Evolutionary conservation across 2,329 filamentous ascomycete genomes (phyloP).

Genomic region (Curvularia sp.): DNA sequence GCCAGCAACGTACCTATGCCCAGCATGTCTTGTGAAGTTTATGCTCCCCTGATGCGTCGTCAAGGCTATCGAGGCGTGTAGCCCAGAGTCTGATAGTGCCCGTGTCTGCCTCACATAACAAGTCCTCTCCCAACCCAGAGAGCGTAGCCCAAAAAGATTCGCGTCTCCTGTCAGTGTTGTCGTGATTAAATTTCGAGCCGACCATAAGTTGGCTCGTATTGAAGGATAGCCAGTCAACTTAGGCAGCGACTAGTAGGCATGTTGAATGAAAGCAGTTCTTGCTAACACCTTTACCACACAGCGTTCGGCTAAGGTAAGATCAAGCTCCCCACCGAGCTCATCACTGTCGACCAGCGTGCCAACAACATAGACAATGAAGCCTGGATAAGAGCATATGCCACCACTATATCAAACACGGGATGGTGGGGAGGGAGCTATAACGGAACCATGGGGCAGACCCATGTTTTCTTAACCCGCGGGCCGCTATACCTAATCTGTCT

Average conservation of each 20-base stretch:
- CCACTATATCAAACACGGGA: not conserved
- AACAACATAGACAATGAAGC: conserved; percentile 25
- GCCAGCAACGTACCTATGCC: not conserved
- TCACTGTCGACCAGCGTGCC: conserved; percentile 51
- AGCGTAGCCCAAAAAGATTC: conserved; percentile 50
- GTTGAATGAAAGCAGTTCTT: conserved; percentile 53
- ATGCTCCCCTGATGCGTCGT: not conserved
- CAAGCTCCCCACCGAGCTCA: conserved; percentile 39
- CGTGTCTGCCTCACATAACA: conserved; percentile 25
- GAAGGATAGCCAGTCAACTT: conserved; percentile 55
- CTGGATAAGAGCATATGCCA: not conserved
- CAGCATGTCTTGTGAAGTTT: not conserved
- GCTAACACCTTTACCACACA: conserved; percentile 54
- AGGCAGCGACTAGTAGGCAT: conserved; percentile 53
- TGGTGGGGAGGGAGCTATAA: not conserved
- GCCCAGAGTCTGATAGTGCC: not conserved
- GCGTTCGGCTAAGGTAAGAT: conserved; percentile 44
- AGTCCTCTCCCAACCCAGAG: conserved; percentile 50
- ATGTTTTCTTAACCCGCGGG: conserved; percentile 31
- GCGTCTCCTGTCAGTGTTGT: conserved; percentile 49
- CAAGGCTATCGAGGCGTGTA: not conserved
- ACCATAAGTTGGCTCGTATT: conserved; percentile 54
- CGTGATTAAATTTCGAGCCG: conserved; percentile 49
- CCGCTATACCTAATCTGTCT: conserved; percentile 11
- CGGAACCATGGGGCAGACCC: not conserved